Percentiles rank a stretch among this genome's conserved stretches.
These are phyloP conservation scores for Xylaria polymorpha DNA, from an alignment of 2,329 filamentous ascomycete genomes.

Conservation along the genomic window DNA sequence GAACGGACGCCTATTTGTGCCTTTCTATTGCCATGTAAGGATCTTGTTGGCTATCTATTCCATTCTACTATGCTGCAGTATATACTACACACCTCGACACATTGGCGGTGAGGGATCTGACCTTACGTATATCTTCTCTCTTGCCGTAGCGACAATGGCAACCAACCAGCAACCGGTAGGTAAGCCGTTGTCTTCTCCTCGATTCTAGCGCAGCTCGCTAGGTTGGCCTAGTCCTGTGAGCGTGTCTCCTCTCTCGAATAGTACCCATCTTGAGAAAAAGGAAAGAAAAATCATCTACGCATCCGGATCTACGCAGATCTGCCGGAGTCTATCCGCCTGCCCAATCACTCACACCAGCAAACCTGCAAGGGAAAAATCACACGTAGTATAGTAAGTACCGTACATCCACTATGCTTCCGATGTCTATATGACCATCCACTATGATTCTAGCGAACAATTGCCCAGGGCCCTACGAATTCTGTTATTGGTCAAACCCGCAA, in stretches of 20 bases:
- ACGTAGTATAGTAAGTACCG: constrained; percentile 8
- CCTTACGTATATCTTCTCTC: constrained; percentile 22
- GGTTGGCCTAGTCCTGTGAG: neutral
- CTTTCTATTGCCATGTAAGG: constrained; percentile 19
- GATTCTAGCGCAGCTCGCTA: constrained; percentile 28
- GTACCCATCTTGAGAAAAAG: constrained; percentile 7
- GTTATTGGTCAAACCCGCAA: constrained; percentile 34
- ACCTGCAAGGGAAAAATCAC: constrained; percentile 27
- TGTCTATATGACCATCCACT: neutral
- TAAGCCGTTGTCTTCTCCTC: constrained; percentile 28
- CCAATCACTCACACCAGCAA: constrained; percentile 40
- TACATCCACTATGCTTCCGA: constrained; percentile 13
- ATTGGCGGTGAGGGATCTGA: constrained; percentile 38
- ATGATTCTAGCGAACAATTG: constrained; percentile 23
- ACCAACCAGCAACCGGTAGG: constrained; percentile 16
- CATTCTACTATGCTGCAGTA: constrained; percentile 6
- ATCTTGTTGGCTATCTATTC: constrained; percentile 15
- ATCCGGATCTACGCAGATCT: constrained; percentile 41
- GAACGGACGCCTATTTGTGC: constrained; percentile 28
- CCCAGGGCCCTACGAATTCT: constrained; percentile 12
- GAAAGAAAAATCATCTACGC: neutral
- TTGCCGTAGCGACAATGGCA: constrained; percentile 30
- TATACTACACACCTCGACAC: constrained; percentile 25
- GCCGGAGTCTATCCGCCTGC: constrained; percentile 37
- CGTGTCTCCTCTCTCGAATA: constrained; percentile 11